phyloP scores from a whole-genome alignment of 116 monocot genomes.

The Zostera marina region DNA sequence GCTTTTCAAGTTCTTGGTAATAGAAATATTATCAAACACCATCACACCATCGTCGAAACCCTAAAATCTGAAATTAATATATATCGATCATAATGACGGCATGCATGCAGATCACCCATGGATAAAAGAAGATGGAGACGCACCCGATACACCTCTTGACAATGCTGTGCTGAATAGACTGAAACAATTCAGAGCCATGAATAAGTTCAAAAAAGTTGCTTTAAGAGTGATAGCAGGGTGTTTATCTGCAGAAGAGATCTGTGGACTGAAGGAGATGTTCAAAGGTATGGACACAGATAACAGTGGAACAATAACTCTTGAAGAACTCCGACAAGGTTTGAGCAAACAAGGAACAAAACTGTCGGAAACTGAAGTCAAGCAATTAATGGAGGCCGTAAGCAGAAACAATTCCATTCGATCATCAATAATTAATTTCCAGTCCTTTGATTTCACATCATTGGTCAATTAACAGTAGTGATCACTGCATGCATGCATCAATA shows the following conservation, averaged over 20 bases:
- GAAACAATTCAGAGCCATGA: conserved; percentile 94
- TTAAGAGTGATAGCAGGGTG: conserved; percentile 92
- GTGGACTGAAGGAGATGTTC: conserved; percentile 89
- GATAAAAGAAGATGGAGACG: conserved; percentile 99
- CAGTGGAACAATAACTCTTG: conserved; percentile 83
- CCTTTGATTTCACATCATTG: too few species aligned
- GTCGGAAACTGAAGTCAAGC: conserved; percentile 57
- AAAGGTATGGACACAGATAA: conserved; percentile 84
- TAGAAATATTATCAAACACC: too few species aligned
- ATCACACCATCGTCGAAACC: too few species aligned
- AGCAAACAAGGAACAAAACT: conserved; percentile 75
- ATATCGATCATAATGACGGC: too few species aligned
- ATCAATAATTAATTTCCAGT: too few species aligned
- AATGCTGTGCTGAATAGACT: conserved; percentile 71
- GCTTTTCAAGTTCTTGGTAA: conserved; percentile 66
- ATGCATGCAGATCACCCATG: conserved; percentile 77
- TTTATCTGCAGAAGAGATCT: conserved; percentile 88
- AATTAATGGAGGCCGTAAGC: conserved; percentile 87
- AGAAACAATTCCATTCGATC: neutral
- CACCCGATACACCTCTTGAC: conserved; percentile 91
- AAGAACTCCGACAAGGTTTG: conserved; percentile 73
- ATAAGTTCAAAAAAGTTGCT: conserved; percentile 99
- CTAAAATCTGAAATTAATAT: neutral
- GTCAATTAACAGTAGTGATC: too few species aligned
- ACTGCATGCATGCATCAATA: too few species aligned